phyloP scores from a whole-genome alignment of 208 protist species.

The Herpetomonas tarakana region DNA sequence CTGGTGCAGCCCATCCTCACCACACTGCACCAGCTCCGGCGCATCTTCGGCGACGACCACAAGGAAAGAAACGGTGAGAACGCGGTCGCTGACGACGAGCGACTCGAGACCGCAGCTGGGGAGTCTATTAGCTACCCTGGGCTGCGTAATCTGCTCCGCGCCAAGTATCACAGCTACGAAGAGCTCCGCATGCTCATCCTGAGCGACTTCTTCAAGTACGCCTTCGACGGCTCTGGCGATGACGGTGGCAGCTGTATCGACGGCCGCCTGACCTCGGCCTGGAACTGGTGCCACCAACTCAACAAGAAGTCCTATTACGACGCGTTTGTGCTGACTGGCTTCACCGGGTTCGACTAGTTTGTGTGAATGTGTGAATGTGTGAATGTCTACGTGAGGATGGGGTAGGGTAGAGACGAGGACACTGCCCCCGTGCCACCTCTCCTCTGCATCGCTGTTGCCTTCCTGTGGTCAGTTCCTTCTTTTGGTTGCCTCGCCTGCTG shows the following conservation, averaged over 20 bases:
- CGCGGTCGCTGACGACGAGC: constrained; percentile 9
- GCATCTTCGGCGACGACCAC: constrained; percentile 55
- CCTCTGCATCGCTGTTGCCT: no score
- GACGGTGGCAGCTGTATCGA: constrained; percentile 96
- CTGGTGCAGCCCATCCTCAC: constrained; percentile 94
- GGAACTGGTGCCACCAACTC: constrained; percentile 97
- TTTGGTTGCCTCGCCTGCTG: no score
- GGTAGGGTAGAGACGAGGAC: no score
- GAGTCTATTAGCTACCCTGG: constrained; percentile 63
- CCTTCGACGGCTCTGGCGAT: constrained; percentile 92
- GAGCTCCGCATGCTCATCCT: constrained; percentile 83
- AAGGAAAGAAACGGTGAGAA: constrained; percentile 4
- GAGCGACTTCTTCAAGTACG: constrained; percentile 95
- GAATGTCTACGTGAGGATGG: not conserved
- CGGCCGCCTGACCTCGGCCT: constrained; percentile 96
- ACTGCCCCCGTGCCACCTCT: no score
- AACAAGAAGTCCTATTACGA: constrained; percentile 97
- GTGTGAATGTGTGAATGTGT: not conserved
- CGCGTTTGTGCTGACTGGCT: constrained; percentile 95
- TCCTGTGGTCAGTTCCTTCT: no score
- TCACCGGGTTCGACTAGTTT: constrained; percentile 94
- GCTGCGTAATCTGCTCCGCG: constrained; percentile 63
- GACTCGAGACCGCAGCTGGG: constrained; percentile 9
- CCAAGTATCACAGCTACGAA: constrained; percentile 72
- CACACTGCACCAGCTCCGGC: constrained; percentile 55